These are phyloP conservation scores for Phytopythium aichiense DNA, from an alignment of 352 stramenopile genomes.

Conservation along the genomic window DNA sequence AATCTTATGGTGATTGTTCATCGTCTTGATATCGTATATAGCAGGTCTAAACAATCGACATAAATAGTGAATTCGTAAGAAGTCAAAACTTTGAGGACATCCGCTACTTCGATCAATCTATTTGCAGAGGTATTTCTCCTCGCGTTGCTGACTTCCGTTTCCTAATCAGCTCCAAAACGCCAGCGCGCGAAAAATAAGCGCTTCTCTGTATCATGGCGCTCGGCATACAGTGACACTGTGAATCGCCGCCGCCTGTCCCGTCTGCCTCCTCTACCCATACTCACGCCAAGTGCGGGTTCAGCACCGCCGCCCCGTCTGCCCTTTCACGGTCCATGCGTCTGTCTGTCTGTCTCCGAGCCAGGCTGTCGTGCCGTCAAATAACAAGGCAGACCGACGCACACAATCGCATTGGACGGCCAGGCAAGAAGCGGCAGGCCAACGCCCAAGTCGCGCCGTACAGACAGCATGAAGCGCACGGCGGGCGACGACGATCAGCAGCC, in stretches of 20 bases:
- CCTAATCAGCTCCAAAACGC: neutral
- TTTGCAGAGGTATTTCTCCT: neutral
- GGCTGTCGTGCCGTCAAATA: neutral
- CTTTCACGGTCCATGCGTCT: neutral
- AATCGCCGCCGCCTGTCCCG: neutral
- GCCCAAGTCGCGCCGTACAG: neutral
- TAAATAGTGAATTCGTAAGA: too few species aligned
- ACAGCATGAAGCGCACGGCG: conserved; percentile 2
- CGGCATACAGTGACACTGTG: neutral
- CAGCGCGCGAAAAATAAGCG: neutral
- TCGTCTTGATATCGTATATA: neutral
- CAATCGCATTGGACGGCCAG: neutral
- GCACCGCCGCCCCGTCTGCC: neutral
- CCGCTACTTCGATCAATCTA: neutral
- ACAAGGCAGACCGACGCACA: neutral
- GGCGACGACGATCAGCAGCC: neutral
- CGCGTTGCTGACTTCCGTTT: neutral
- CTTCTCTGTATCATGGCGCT: neutral
- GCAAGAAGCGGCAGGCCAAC: neutral
- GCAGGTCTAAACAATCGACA: neutral
- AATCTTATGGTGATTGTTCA: neutral
- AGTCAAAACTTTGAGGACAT: too few species aligned
- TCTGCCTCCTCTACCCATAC: neutral
- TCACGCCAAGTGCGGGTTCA: neutral
- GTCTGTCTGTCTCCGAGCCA: neutral